phyloP scores from a whole-genome alignment of 31 red algal genomes.

The Odonthalia washingtoniensis region DNA sequence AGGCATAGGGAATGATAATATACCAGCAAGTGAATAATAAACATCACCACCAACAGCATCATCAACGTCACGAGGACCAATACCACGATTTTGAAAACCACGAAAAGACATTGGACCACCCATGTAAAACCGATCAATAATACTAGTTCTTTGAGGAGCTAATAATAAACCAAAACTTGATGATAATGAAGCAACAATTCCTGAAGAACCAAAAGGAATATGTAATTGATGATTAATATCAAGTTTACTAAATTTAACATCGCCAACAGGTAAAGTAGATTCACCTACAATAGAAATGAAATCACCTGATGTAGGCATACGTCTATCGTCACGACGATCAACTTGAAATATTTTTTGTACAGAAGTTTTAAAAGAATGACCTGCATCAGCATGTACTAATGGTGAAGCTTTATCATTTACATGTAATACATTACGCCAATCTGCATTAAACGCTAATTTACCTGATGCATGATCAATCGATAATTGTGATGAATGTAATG shows the following conservation, averaged over 20 bases:
- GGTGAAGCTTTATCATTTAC: slow-evolving; percentile 51
- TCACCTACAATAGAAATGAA: slow-evolving; percentile 33
- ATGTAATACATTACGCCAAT: slow-evolving; percentile 54
- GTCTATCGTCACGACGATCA: slow-evolving; percentile 60
- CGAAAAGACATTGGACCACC: slow-evolving; percentile 74
- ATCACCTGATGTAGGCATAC: slow-evolving; percentile 63
- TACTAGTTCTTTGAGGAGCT: slow-evolving; percentile 23
- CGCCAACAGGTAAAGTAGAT: slow-evolving; percentile 66
- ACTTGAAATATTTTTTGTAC: slow-evolving; percentile 47
- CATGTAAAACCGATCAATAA: slow-evolving; percentile 78
- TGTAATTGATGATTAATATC: slow-evolving; percentile 57
- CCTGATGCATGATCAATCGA: slow-evolving; percentile 45
- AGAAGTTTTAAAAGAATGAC: slow-evolving; percentile 62
- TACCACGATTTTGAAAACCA: slow-evolving; percentile 72
- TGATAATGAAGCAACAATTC: slow-evolving; percentile 42
- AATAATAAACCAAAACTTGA: slow-evolving; percentile 35
- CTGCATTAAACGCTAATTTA: slow-evolving; percentile 40
- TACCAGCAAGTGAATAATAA: slow-evolving; percentile 60
- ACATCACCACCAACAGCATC: slow-evolving; percentile 83
- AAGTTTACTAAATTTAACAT: slow-evolving; percentile 47
- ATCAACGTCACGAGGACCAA: slow-evolving; percentile 71
- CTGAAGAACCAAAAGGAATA: slow-evolving; percentile 58
- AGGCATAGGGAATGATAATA: slow-evolving; percentile 66
- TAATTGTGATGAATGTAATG: slow-evolving; percentile 8
- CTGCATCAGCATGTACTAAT: slow-evolving; percentile 69